A percentile compares a stretch with the other conserved stretches of the same genome.
phyloP scores from a whole-genome alignment of 305 asterid genomes.

The Fraxinus nigra region DNA sequence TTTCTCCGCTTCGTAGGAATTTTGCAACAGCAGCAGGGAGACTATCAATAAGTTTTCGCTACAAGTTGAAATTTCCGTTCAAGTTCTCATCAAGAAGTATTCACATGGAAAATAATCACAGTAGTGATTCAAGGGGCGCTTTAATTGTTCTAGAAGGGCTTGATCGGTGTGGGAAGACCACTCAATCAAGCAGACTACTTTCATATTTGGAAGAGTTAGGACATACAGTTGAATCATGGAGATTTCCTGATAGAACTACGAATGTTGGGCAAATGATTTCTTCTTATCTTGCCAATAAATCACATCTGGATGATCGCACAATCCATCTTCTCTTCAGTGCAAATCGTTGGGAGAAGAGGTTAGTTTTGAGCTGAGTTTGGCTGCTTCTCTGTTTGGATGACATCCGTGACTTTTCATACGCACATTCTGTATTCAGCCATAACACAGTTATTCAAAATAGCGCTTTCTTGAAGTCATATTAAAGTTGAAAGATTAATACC shows the following conservation, averaged over 20 bases:
- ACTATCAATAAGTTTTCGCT: slow-evolving; percentile 24
- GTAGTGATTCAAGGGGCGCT: slow-evolving; percentile 64
- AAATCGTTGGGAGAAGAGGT: slow-evolving; percentile 97
- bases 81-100: slow-evolving; percentile 48
- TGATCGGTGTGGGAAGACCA: slow-evolving; percentile 89
- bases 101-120: slow-evolving; percentile 58
- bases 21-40: slow-evolving; percentile 29
- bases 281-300: slow-evolving; percentile 68
- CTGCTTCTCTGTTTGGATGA: not conserved
- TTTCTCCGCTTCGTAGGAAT: slow-evolving; percentile 29
- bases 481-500: slow-evolving; percentile 1
- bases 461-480: not conserved
- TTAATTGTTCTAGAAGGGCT: slow-evolving; percentile 87
- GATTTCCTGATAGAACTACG: slow-evolving; percentile 90
- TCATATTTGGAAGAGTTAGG: slow-evolving; percentile 63
- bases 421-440: not conserved
- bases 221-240: slow-evolving; percentile 72
- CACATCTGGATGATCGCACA: slow-evolving; percentile 82
- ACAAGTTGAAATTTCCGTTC: slow-evolving; percentile 36
- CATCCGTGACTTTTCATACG: not conserved
- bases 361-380: not conserved
- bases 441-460: not conserved
- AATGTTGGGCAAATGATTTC: slow-evolving; percentile 96
- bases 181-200: slow-evolving; percentile 61
- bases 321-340: slow-evolving; percentile 93